Base-by-base conservation (phyloP, 2,329 filamentous ascomycete genomes). In the Cytospora mali region DNA sequence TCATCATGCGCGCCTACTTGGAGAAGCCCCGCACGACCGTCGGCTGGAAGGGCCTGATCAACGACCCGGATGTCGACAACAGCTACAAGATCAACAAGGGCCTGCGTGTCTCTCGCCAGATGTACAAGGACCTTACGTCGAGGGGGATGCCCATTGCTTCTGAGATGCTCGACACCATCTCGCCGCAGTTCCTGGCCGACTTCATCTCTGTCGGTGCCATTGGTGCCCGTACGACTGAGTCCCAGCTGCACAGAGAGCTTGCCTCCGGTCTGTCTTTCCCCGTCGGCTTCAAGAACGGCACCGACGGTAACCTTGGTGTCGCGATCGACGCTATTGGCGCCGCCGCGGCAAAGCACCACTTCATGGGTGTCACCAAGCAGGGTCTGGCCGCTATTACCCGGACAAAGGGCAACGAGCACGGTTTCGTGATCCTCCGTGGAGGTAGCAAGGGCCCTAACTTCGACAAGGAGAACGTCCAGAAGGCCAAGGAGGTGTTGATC, bases 21-120 rank as follows among this genome's bases (percentile, higher is more conserved):
- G 95, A 99, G 84, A 99, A 99, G 84, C 95, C 95, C 49, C 89
- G 95, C 66, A 99, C 95, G 55, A 99, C 95, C 0, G 93, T 99
- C 55, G 95, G 95, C 74, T 99, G 95, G 95, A 99, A 99, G 81
- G 95, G 95, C 58, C 84, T 99, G 76, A 97, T 99, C 84, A 99
- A 99, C 79, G 95, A 99, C 77, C 95, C 95, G 2, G 93, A 98
- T 72, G 97, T 99, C 75, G 92, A 99, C 77, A 89, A 95, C 76
- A 95, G 90, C 73, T 99, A 91, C 89, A 87, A 97, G 81, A 99
- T 99, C 83, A 99, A 99, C 87, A 98, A 98, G 84, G 95, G 95
- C 58, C 85, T 99, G 62, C 88, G 92, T 31, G 88, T 97, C 62
- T 94, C 91, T n/a, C 86, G 95, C 71, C 90, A 97, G 80, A 84